Evolutionary conservation across 257 asterid species (phyloP).

Genomic region (Parsonsia alboflavescens): DNA sequence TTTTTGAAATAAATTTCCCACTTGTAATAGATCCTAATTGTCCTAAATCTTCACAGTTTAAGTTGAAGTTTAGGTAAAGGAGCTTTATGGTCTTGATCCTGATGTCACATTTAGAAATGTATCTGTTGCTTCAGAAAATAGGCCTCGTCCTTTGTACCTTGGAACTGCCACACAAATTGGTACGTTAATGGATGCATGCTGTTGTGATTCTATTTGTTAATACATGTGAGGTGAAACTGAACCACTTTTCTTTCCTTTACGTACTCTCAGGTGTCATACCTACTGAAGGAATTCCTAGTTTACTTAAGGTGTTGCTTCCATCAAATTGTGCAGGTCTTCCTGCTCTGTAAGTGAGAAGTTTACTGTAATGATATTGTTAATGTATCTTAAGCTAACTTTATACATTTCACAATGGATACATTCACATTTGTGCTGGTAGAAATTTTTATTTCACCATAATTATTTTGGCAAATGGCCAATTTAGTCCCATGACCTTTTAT

Average conservation of each 20-base stretch:
- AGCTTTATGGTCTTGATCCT: slow-evolving; percentile 81
- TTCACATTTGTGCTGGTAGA: not conserved
- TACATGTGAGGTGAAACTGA: slow-evolving; percentile 4
- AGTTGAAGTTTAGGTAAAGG: slow-evolving; percentile 64
- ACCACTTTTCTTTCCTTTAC: slow-evolving; percentile 6
- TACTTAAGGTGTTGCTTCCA: slow-evolving; percentile 85
- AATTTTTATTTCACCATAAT: not conserved
- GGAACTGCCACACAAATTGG: slow-evolving; percentile 99
- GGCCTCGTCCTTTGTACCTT: slow-evolving; percentile 84
- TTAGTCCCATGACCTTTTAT: too few relatives aligned
- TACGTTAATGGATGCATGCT: slow-evolving; percentile 20
- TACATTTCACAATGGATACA: too few relatives aligned
- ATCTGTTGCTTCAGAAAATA: slow-evolving; percentile 75
- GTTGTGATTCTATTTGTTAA: slow-evolving; percentile 3
- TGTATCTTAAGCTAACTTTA: not conserved
- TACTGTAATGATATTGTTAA: not conserved
- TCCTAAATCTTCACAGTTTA: slow-evolving; percentile 1
- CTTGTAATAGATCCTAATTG: not conserved
- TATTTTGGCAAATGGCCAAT: too few relatives aligned
- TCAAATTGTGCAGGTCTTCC: slow-evolving; percentile 82
- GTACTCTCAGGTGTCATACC: slow-evolving; percentile 78
- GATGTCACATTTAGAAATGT: slow-evolving; percentile 68
- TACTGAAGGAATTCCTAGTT: slow-evolving; percentile 96
- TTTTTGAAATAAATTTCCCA: slow-evolving; percentile 1
- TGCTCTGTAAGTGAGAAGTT: slow-evolving; percentile 55